Evolutionary conservation across 2,329 filamentous ascomycete species (phyloP).

Genomic region (Drechslerella coelobrocha): DNA sequence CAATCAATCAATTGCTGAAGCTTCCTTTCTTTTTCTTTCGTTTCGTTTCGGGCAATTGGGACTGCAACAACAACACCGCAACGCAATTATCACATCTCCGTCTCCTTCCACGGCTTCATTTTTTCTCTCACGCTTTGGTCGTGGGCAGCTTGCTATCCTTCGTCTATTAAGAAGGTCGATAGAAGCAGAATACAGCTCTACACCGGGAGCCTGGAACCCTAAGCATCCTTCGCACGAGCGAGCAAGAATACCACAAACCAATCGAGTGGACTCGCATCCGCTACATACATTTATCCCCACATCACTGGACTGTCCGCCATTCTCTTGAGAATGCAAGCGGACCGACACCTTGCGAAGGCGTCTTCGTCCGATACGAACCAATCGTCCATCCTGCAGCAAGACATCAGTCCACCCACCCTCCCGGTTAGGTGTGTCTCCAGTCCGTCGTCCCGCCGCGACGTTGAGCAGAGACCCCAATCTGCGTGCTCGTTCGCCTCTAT

Average conservation of each 20-base stretch:
- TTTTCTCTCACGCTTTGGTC: conserved; percentile 33
- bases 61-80: conserved; percentile 44
- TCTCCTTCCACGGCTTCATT: neutral
- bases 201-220: neutral
- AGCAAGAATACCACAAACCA: too few relatives aligned
- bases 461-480: conserved; percentile 36
- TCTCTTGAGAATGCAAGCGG: conserved; percentile 49
- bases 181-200: too few relatives aligned
- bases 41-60: conserved; percentile 24
- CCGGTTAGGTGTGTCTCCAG: conserved; percentile 15
- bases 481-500: conserved; percentile 43
- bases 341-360: conserved; percentile 40
- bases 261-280: too few relatives aligned
- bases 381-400: conserved; percentile 21
- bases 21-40: conserved; percentile 11
- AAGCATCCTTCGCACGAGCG: too few relatives aligned
- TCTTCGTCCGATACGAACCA: conserved; percentile 46
- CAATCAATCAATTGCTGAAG: neutral
- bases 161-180: too few relatives aligned
- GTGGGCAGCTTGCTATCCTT: conserved; percentile 24
- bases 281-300: too few relatives aligned
- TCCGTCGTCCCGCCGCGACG: conserved; percentile 24
- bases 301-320: too few relatives aligned
- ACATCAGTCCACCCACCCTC: conserved; percentile 26
- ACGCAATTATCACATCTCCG: conserved; percentile 15